Evolutionary conservation across 257 asterid genomes (phyloP), one percentile per base, ranked within the genome.

Genomic region (Marsdenia floribunda): DNA sequence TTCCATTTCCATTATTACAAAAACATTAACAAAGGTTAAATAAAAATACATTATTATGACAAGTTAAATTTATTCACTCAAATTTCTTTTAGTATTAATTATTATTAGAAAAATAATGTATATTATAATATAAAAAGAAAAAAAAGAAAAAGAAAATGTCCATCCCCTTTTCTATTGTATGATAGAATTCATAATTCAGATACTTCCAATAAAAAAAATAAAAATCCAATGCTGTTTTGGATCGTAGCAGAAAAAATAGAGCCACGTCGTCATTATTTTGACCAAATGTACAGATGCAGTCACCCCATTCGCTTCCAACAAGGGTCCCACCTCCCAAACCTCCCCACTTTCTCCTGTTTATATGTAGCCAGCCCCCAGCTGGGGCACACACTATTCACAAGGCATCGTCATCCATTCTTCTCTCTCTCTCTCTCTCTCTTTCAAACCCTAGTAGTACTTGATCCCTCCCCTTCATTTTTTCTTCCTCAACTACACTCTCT

Each of bases 181-280:
- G 46, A 40, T 4, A 11, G 49, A 44, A 44, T 44, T 44, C 49
- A 44, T 44, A 44, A 44, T 44, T 19, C n/a, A 57, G 70, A 64
- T 55, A 35, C 38, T 80, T 80, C 80, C 77, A 70, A 50, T 18
- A 19, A n/a, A 54, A 54, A 54, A 54, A 54, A 54, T 29, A 79
- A 50, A 22, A 24, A 50, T 59, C 74, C 75, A 49, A 55, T 22
- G 16, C 19, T 9, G 0, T 68, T 81, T 77, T 70, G 77, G 73
- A 70, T 75, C n/a, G 12, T 53, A 35, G 74, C 55, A 24, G 35
- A 66, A 61, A 71, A 40, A 35, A 11, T 52, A 0, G 33, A 38
- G 77, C 79, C 68, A 76, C 79, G 81, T 82, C 50, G 78, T 18
- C 38, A n/a, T 40, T 42, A 40, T 66, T 81, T 83, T 80, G 85